These are phyloP conservation scores for Rhododendron ovatum DNA, from an alignment of 148 eudicot genomes.

Conservation along the genomic window DNA sequence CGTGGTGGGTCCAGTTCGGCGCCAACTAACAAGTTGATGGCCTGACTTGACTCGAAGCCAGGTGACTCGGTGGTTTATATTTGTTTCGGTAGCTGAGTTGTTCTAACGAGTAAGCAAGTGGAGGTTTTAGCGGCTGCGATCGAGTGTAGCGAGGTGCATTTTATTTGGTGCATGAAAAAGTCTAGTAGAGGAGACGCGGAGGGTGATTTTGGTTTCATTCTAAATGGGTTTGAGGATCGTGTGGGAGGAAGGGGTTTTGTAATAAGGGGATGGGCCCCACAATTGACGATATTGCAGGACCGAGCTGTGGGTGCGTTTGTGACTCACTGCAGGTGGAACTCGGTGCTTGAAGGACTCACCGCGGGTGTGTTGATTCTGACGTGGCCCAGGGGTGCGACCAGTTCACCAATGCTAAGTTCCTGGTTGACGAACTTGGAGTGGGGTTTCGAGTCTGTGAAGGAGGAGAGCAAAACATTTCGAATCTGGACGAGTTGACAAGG, in stretches of 20 bases:
- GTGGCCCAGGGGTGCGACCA: slow-evolving; percentile 73
- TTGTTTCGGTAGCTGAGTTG: slow-evolving; percentile 60
- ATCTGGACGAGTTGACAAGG: slow-evolving; percentile 33
- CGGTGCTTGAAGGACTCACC: slow-evolving; percentile 45
- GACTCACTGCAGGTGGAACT: slow-evolving; percentile 85
- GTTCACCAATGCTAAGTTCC: slow-evolving; percentile 36
- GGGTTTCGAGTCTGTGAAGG: slow-evolving; percentile 42
- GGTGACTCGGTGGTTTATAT: slow-evolving; percentile 46
- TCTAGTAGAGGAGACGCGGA: slow-evolving; percentile 6
- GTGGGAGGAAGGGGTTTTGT: slow-evolving; percentile 38
- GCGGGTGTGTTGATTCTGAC: slow-evolving; percentile 57
- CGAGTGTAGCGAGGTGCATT: slow-evolving; percentile 40
- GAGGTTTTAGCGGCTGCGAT: slow-evolving; percentile 46
- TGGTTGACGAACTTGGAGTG: slow-evolving; percentile 45
- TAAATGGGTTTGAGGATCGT: slow-evolving; percentile 31
- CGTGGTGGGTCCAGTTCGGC: background rate
- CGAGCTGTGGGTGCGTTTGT: slow-evolving; percentile 51
- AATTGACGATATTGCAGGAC: slow-evolving; percentile 46
- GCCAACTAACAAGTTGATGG: slow-evolving; percentile 10
- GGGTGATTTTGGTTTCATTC: slow-evolving; percentile 15
- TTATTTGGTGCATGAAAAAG: slow-evolving; percentile 48
- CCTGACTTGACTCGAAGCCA: slow-evolving; percentile 52
- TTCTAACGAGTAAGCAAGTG: slow-evolving; percentile 35
- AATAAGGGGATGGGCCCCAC: slow-evolving; percentile 59
- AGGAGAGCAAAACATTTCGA: slow-evolving; percentile 35